Base-by-base conservation (phyloP, 2,329 filamentous ascomycete genomes). In the Pyricularia pennisetigena region DNA sequence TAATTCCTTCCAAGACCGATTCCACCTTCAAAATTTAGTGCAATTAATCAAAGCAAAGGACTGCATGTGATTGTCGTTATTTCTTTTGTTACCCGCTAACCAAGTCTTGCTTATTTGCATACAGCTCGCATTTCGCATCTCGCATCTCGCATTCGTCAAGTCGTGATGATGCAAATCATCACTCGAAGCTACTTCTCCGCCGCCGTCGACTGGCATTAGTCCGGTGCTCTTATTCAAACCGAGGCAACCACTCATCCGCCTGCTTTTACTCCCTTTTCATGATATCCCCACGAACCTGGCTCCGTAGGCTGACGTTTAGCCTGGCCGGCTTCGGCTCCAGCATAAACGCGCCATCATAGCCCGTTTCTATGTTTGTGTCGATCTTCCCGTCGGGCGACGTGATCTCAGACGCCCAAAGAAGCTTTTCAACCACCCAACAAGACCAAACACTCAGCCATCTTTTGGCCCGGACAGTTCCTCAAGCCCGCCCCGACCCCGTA, bases 401-500 rank as follows among this genome's bases (percentile, higher is more conserved):
- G 57, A 23, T 70, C 41, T 78, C 73, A 68, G 82, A 83, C 0
- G 78, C 81, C 83, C 83, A 85, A 0, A 86, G 71, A 7, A 81
- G 65, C 61, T 78, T 77, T 6, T 79, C 73, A 35, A 79, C 71
- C 16, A 71, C 74, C 74, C 6, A 78, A 69, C 66, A 76, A 70
- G 4, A 73, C 65, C 67, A 70, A 72, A 29, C 71, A 71, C 4
- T 68, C 41, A 2, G 72, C 72, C 26, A 73, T 67, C 28, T 71
- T 71, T 35, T 70, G 70, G 4, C 72, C 72, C 3, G 71, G 77
- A 9, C 76, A 77, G 2, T 81, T 74, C 6, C 82, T 73, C 8
- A 80, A 74, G 0, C 82, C 81, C 71, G 80, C 82, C 0, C 81
- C 82, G 69, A 83, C 82, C n/a, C 70, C 71, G 67, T 80, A 83